Conservation (phyloP, 169 alveolate genomes). For the Cryptosporidium bovis region DNA sequence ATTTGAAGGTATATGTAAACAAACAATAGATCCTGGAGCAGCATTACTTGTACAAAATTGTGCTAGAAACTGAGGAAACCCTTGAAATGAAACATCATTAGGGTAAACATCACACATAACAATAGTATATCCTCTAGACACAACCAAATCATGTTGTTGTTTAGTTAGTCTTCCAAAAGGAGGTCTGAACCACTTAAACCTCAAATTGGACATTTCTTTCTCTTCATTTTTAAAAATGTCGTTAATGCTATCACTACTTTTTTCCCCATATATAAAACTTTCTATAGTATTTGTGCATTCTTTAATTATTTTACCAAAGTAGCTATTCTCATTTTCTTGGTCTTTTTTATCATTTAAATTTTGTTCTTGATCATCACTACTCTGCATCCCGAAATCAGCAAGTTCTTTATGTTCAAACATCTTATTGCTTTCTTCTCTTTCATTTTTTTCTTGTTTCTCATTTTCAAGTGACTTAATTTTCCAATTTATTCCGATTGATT, state of each 20-base stretch:
- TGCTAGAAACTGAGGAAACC: conserved; percentile 68
- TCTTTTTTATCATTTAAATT: too few species aligned
- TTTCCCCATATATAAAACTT: background rate
- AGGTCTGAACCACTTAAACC: conserved; percentile 75
- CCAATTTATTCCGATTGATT: background rate
- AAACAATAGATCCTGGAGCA: conserved; percentile 76
- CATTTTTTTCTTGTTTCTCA: background rate
- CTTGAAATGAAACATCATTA: conserved; percentile 70
- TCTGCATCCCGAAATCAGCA: too few species aligned
- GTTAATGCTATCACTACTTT: background rate
- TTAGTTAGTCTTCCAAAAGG: conserved; percentile 70
- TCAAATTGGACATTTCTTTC: background rate
- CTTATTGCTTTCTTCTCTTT: too few species aligned
- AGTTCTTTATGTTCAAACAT: too few species aligned
- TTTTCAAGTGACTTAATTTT: too few species aligned
- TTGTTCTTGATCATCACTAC: too few species aligned
- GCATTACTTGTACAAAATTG: conserved; percentile 69
- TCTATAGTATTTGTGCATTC: background rate
- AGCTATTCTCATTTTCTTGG: too few species aligned
- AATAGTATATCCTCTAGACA: conserved; percentile 65
- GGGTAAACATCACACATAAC: conserved; percentile 76
- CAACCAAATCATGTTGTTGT: conserved; percentile 61
- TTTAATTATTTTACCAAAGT: too few species aligned
- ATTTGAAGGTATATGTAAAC: conserved; percentile 72
- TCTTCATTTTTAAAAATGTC: background rate